Base-by-base conservation (phyloP, 257 asterid genomes). In the Avicennia marina region DNA sequence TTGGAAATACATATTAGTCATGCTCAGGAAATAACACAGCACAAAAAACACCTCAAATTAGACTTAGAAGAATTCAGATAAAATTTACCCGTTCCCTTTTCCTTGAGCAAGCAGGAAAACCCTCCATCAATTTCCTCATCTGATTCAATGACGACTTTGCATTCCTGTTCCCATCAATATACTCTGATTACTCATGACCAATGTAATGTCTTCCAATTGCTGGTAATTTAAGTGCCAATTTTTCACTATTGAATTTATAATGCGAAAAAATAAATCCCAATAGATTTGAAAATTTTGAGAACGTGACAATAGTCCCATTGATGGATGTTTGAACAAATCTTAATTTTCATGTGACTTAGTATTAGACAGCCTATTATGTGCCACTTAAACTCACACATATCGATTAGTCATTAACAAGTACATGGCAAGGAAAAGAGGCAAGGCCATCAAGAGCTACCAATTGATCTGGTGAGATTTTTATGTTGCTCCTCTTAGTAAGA, bases 91-190 rank as follows among this genome's bases (percentile, higher is more conserved):
- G 76, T 64, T 65, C 70, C 83, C 57, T 62, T 77, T 62, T 72
- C 93, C 56, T 71, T 67, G 58, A 88, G 75, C 78, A 85, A 78
- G 79, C 83, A 76, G 70, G 82, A 81, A 72, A 85, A 78, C 8
- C 72, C 91, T 50, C 50, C 76, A 50, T 70, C 93, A 44, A 67
- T 68, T 60, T 91, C 98, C 71, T 87, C 96, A 70, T 91, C 98
- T 44, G 87, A 75, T 39, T 83, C 94, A 20, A 58, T 69, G 48
- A 64, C 34, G 49, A 69, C 63, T 65, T 67, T 63, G 47, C 54
- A 4, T 60, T 74, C 80, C 75, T 55, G 74, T 58, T 29, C 70
- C 78, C 77, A 78, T 47, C 39, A 63, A 40, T 17, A 44, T 47
- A 2, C 48, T 73, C n/a, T n/a, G n/a, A n/a, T n/a, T n/a, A 52